These are phyloP conservation scores for Dacryopinax primogenitus DNA, from an alignment of 768 basidiomycete species.

Conservation along the genomic window DNA sequence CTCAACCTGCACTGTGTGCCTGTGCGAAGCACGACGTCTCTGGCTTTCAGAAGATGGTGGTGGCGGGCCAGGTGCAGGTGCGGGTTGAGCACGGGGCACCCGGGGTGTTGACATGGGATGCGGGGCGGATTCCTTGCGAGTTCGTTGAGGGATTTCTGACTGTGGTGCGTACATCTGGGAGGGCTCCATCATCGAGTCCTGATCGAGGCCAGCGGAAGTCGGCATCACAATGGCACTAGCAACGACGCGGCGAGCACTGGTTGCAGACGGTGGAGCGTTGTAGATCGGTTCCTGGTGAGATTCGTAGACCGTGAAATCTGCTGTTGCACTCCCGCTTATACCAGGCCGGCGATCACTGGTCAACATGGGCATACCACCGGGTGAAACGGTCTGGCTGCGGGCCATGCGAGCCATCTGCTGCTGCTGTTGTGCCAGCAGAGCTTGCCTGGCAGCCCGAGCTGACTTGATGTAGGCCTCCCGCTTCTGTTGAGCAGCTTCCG, in stretches of 20 bases:
- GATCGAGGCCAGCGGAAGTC: constrained; percentile 25
- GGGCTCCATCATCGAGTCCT: constrained; percentile 1
- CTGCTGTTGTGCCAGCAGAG: constrained; percentile 12
- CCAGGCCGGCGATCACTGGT: constrained; percentile 29
- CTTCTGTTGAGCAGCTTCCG: constrained; percentile 77
- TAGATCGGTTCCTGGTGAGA: neutral
- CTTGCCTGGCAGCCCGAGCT: constrained; percentile 26
- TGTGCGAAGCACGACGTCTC: constrained; percentile 24
- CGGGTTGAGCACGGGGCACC: neutral
- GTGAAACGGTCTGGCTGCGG: constrained; percentile 40
- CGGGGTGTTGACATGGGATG: neutral
- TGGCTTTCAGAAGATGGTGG: neutral
- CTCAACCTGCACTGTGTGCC: constrained; percentile 95
- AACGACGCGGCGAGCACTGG: constrained; percentile 29
- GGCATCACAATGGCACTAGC: constrained; percentile 37
- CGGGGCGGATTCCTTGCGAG: neutral
- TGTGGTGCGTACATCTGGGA: neutral
- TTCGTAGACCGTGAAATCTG: constrained; percentile 2
- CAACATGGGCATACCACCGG: constrained; percentile 9
- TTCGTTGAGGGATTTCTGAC: neutral
- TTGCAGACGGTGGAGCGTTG: constrained; percentile 4
- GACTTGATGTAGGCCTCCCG: constrained; percentile 67
- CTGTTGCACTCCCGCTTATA: neutral
- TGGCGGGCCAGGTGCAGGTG: neutral
- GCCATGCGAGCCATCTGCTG: constrained; percentile 37